These are phyloP conservation scores for grape (Vitis vinifera) DNA, from an alignment of 164 flowering plant species.

Conservation along the genomic window ASM3070453v1 NC_081820.1:26218501-26219000, in stretches of 20 bases:
- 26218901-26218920: constrained; percentile 98
- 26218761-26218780: constrained; percentile 99
- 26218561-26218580: constrained; percentile 84
- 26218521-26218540: constrained; percentile 96
- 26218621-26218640: constrained; percentile 71
- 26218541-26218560: constrained; percentile 93
- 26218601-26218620: constrained; percentile 91
- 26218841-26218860: constrained; percentile 99
- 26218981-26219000: constrained; percentile 96
- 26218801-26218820: constrained; percentile 99
- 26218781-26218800: constrained; percentile 97
- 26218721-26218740: constrained; percentile 98
- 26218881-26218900: constrained; percentile 99
- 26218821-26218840: constrained; percentile 98
- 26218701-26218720: constrained; percentile 89
- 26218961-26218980: constrained; percentile 92
- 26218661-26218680: constrained; percentile 99
- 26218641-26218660: constrained; percentile 92
- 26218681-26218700: constrained; percentile 80
- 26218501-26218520: constrained; percentile 86
- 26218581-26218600: constrained; percentile 80
- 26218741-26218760: constrained; percentile 96
- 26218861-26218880: constrained; percentile 98
- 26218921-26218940: constrained; percentile 98
- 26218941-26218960: constrained; percentile 96